These are phyloP conservation scores for Microglena sp. DNA, from an alignment of 139 green algal genomes.

Conservation along the genomic window DNA sequence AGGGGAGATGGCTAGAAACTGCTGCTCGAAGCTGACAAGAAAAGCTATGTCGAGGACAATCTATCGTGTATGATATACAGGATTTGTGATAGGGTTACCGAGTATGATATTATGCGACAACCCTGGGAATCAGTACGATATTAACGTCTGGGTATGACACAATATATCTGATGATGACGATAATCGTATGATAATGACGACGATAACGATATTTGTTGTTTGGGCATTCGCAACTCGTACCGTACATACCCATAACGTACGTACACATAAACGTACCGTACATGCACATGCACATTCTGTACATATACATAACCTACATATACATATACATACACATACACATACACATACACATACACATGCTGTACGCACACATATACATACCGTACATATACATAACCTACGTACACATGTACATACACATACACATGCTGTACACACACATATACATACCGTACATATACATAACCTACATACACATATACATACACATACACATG, in stretches of 20 bases:
- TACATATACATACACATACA: neutral
- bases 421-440: neutral
- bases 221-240: neutral
- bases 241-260: neutral
- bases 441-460: neutral
- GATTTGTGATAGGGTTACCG: no score
- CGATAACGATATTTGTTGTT: no score
- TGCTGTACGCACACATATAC: neutral
- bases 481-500: neutral
- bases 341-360: neutral
- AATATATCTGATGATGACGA: no score
- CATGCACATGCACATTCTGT: conserved; percentile 2
- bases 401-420: neutral
- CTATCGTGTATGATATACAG: no score
- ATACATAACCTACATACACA: neutral
- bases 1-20: no score
- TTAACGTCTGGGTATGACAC: no score
- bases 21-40: no score
- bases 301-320: no score
- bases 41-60: no score
- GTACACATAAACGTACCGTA: conserved; percentile 1
- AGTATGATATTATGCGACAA: no score
- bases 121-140: no score
- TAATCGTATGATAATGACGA: no score
- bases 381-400: neutral